Evolutionary conservation across 176 grass and related monocot species (phyloP).

Genomic region (Eragrostis curvula): DNA sequence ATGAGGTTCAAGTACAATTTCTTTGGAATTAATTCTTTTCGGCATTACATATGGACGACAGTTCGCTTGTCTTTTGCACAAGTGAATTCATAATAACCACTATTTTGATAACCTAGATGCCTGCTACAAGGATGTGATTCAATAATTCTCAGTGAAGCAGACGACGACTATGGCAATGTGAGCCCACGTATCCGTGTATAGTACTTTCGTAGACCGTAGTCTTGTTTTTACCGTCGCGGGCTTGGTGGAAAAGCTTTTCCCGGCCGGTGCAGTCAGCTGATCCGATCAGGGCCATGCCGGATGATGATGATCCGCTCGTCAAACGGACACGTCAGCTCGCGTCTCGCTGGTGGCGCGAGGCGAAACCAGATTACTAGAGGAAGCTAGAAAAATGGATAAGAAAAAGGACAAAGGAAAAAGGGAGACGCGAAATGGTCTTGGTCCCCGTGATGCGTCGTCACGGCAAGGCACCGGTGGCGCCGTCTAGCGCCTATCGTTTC

Average conservation of each 20-base stretch:
- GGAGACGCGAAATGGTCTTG: conserved; percentile 31
- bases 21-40: not conserved
- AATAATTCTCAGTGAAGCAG: not conserved
- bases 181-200: not conserved
- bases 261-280: too few species aligned
- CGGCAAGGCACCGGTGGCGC: conserved; percentile 52
- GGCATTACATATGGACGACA: not conserved
- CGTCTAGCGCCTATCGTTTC: conserved; percentile 54
- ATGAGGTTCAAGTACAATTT: not conserved
- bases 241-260: too few species aligned
- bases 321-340: too few species aligned
- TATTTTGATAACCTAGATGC: not conserved
- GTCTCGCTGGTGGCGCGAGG: not conserved
- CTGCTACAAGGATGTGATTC: not conserved
- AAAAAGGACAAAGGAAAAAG: not conserved
- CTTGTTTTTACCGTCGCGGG: too few species aligned
- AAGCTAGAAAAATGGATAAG: not conserved
- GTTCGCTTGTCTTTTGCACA: not conserved
- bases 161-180: too few species aligned
- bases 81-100: not conserved
- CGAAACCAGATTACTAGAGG: not conserved
- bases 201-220: not conserved
- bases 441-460: conserved; percentile 40
- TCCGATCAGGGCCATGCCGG: not conserved
- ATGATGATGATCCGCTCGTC: not conserved